Base-by-base conservation (phyloP, 176 grass and related monocot genomes). In the Cymbopogon citratus region DNA sequence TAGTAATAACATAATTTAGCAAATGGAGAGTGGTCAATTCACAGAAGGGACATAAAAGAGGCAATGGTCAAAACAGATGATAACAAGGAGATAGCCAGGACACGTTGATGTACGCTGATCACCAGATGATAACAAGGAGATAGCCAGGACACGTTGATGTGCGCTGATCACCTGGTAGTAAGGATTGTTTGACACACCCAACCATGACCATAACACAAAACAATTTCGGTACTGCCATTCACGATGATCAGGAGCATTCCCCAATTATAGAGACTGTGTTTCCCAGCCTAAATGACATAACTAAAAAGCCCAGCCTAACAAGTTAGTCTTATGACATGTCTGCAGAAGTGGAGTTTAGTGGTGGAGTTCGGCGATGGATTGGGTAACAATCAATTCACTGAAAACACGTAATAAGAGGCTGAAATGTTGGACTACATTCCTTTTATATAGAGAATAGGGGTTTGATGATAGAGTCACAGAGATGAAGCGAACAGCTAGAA, bases 21-120 rank as follows among this genome's bases (percentile, higher is more conserved):
- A n/a, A 7, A 21, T 77, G 33, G 54, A 64, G 40, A 65, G 61
- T 52, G 51, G 34, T n/a, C 71, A 76, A 51, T 39, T 48, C 13
- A 69, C 2, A 29, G 1, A 87, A 77, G 38, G 74, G 49, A 6
- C 68, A 80, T 74, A 39, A 39, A 69, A 68, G 49, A 62, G 46
- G 19, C 40, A 76, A 80, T 21, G 14, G 40, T 52, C 9, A 2
- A 29, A 69, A 40, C 9, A 36, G 44, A 9, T 3, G 12, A 7
- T 16, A 26, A 27, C 7, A 23, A 56, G 16, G 21, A 73, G 39
- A 59, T 4, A 16, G 2, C 5, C 16, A 10, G 11, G 34, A 46
- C 19, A 31, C 0, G 21, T 35, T 48, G 24, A 48, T 18, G 4
- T 19, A 27, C 1, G 48, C 4, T 26, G 6, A 54, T 16, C 29